phyloP scores from a whole-genome alignment of 345 rosid genomes.

The Lagerstroemia speciosa region DNA sequence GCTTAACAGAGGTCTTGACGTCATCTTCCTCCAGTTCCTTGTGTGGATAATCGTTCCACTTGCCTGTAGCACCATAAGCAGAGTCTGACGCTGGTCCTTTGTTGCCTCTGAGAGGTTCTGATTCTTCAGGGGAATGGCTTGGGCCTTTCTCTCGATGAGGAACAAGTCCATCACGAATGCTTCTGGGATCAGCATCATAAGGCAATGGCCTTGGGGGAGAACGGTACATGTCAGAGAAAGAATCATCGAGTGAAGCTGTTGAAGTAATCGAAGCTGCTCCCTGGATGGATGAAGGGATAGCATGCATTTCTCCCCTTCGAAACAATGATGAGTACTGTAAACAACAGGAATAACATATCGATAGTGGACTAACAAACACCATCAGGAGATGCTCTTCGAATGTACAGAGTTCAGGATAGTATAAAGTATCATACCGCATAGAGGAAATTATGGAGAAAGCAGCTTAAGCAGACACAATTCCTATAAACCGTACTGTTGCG shows the following conservation, averaged over 20 bases:
- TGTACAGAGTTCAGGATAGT: background rate
- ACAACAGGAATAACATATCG: background rate
- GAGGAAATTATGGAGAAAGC: constrained; percentile 67
- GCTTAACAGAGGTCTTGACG: constrained; percentile 40
- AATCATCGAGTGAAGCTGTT: constrained; percentile 60
- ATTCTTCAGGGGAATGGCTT: constrained; percentile 74
- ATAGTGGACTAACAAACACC: background rate
- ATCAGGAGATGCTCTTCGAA: background rate
- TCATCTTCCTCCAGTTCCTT: constrained; percentile 56
- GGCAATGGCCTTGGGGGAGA: constrained; percentile 97
- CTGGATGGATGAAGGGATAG: constrained; percentile 68
- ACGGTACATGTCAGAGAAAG: constrained; percentile 71
- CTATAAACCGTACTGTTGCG: constrained; percentile 63
- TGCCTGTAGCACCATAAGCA: constrained; percentile 37
- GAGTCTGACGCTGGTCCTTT: constrained; percentile 48
- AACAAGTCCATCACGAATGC: constrained; percentile 37
- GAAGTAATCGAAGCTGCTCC: constrained; percentile 61
- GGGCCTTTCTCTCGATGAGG: constrained; percentile 84
- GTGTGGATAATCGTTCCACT: constrained; percentile 51
- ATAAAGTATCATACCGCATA: constrained; percentile 40
- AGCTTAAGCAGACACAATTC: constrained; percentile 72
- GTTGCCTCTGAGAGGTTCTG: constrained; percentile 68
- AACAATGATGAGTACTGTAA: constrained; percentile 60
- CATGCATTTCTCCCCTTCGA: constrained; percentile 65
- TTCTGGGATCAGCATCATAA: constrained; percentile 74